Percentiles rank a stretch among this genome's conserved stretches.
phyloP scores from a whole-genome alignment of 2,329 filamentous ascomycete species.

The Tolypocladium inflatum region DNA sequence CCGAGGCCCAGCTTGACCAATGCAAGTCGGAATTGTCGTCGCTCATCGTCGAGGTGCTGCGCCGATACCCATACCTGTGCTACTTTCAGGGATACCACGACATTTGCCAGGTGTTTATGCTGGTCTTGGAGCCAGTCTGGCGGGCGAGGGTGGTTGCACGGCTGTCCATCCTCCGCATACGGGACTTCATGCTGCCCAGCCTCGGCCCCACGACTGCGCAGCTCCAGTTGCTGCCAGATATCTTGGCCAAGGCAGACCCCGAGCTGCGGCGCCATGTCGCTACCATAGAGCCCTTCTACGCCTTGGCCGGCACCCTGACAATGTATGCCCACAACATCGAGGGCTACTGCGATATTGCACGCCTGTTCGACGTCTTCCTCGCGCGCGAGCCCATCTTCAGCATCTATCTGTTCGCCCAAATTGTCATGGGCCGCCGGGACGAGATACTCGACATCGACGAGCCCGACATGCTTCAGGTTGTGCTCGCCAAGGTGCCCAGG shows the following conservation, averaged over 20 bases:
- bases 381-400: slow-evolving; percentile 80
- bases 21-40: slow-evolving; percentile 70
- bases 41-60: slow-evolving; percentile 73
- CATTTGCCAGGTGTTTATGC: slow-evolving; percentile 88
- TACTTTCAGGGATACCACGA: slow-evolving; percentile 99
- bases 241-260: slow-evolving; percentile 64
- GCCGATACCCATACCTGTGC: slow-evolving; percentile 71
- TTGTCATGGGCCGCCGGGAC: slow-evolving; percentile 68
- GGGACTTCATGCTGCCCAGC: slow-evolving; percentile 94
- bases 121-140: slow-evolving; percentile 61
- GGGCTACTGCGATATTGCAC: slow-evolving; percentile 76
- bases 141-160: slow-evolving; percentile 60
- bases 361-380: slow-evolving; percentile 86
- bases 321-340: slow-evolving; percentile 96
- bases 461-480: slow-evolving; percentile 84
- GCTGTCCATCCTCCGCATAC: slow-evolving; percentile 82
- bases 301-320: slow-evolving; percentile 84
- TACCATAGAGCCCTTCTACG: slow-evolving; percentile 78
- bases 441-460: slow-evolving; percentile 91
- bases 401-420: slow-evolving; percentile 86
- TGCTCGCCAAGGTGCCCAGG: slow-evolving; percentile 76
- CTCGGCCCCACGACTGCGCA: slow-evolving; percentile 74
- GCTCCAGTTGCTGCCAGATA: slow-evolving; percentile 76
- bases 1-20: slow-evolving; percentile 55
- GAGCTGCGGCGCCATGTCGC: slow-evolving; percentile 67